phyloP scores from a whole-genome alignment of 768 basidiomycete species.

The Mycena kentingensis region DNA sequence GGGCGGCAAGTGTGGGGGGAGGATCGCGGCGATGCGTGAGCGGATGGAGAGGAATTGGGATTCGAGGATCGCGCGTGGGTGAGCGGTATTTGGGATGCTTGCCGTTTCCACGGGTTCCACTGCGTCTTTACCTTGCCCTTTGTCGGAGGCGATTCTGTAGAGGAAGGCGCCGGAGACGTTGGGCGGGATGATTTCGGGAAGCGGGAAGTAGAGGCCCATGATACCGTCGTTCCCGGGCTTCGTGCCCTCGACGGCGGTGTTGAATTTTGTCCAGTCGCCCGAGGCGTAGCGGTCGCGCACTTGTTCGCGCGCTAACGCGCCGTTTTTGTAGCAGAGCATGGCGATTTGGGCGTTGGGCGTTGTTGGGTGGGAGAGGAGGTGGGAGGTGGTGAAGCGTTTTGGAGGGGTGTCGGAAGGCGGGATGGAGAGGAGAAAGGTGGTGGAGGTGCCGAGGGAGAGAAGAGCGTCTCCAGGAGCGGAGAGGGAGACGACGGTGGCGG shows the following conservation, averaged over 20 bases:
- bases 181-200: slow-evolving; percentile 86
- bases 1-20: slow-evolving; percentile 55
- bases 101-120: slow-evolving; percentile 34
- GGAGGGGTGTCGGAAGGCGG: slow-evolving; percentile 66
- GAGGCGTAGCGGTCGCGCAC: slow-evolving; percentile 67
- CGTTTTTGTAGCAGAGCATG: slow-evolving; percentile 93
- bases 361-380: slow-evolving; percentile 72
- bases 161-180: slow-evolving; percentile 75
- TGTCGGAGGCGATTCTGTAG: slow-evolving; percentile 36
- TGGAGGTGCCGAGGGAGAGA: slow-evolving; percentile 86
- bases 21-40: slow-evolving; percentile 67
- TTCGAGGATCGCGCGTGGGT: slow-evolving; percentile 79
- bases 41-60: slow-evolving; percentile 84
- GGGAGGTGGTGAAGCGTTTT: slow-evolving; percentile 72
- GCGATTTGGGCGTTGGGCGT: slow-evolving; percentile 66
- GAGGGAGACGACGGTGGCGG: slow-evolving; percentile 76
- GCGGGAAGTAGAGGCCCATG: slow-evolving; percentile 78
- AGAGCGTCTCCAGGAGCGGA: slow-evolving; percentile 80
- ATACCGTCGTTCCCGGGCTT: slow-evolving; percentile 60
- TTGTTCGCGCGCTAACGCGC: slow-evolving; percentile 77
- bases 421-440: slow-evolving; percentile 79
- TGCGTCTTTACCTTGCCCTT: slow-evolving; percentile 27
- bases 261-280: slow-evolving; percentile 69
- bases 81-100: slow-evolving; percentile 45
- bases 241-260: slow-evolving; percentile 57